Conservation (phyloP, 495 filamentous ascomycete species). For the Neurospora pannonica region DNA sequence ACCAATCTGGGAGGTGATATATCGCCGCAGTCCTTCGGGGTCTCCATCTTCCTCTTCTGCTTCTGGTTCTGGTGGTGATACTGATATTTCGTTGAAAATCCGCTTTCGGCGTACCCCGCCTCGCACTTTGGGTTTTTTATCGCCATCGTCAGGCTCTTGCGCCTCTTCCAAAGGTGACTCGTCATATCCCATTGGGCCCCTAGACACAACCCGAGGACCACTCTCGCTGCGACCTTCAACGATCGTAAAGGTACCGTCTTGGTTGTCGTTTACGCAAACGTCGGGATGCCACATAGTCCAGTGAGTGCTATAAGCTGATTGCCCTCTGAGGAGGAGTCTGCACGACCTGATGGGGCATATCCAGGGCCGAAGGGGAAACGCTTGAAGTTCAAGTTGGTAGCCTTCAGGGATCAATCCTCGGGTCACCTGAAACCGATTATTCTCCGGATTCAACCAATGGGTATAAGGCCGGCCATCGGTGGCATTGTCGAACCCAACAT, state of each 20-base stretch:
- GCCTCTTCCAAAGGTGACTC: background rate
- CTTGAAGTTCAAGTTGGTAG: constrained; percentile 3
- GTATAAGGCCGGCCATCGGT: constrained; percentile 4
- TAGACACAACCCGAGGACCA: background rate
- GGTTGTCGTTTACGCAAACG: constrained; percentile 4
- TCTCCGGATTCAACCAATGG: constrained; percentile 4
- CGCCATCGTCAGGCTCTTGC: background rate
- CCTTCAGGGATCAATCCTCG: constrained; percentile 10
- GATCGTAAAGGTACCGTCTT: constrained; percentile 4
- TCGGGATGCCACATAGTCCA: background rate
- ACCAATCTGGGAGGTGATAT: background rate
- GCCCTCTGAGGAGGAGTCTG: background rate
- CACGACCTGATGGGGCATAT: constrained; percentile 13
- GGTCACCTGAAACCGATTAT: background rate
- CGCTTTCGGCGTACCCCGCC: background rate
- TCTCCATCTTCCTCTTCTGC: background rate
- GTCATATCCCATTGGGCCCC: background rate
- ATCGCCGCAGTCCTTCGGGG: background rate
- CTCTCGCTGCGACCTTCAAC: background rate
- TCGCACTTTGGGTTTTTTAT: background rate
- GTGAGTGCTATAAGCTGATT: constrained; percentile 1
- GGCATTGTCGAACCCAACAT: background rate
- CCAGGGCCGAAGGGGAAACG: constrained; percentile 1
- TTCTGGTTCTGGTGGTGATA: background rate
- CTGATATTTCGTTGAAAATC: background rate